Conservation (phyloP, 2,329 filamentous ascomycete species). For the Colletotrichum lupini region DNA sequence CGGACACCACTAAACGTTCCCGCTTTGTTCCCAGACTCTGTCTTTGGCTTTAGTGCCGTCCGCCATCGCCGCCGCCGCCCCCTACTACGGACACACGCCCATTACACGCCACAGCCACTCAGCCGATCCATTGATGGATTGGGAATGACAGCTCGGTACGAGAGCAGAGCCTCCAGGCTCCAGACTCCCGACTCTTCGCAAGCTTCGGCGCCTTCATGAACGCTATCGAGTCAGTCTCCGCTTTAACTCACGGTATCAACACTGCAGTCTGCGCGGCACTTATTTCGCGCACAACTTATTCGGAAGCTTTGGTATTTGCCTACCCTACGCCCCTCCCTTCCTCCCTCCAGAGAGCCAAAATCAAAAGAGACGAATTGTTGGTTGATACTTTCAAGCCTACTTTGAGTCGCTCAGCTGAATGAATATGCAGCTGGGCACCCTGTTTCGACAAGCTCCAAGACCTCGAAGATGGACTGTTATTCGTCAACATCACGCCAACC, state of each 20-base stretch:
- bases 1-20: slow-evolving; percentile 5
- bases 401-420: background rate
- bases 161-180: background rate
- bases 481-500: background rate
- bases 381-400: background rate
- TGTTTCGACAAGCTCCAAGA: background rate
- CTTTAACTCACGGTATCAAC: background rate
- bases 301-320: background rate
- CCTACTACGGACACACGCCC: background rate
- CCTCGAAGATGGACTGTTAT: slow-evolving; percentile 9
- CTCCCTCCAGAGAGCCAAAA: background rate
- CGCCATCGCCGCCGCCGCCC: background rate
- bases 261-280: background rate
- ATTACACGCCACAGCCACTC: background rate
- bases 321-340: background rate
- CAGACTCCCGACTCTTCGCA: background rate
- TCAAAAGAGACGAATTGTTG: background rate
- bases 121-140: slow-evolving; percentile 6
- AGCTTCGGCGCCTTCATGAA: background rate
- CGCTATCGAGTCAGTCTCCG: background rate
- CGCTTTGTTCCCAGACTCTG: slow-evolving; percentile 19
- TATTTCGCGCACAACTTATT: background rate
- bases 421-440: background rate
- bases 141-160: background rate
- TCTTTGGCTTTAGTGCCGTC: background rate